Percentiles rank a stretch among this genome's conserved stretches.
These are phyloP conservation scores for Hypoxylon sp. DNA, from an alignment of 2,329 filamentous ascomycete genomes.

Conservation along the genomic window DNA sequence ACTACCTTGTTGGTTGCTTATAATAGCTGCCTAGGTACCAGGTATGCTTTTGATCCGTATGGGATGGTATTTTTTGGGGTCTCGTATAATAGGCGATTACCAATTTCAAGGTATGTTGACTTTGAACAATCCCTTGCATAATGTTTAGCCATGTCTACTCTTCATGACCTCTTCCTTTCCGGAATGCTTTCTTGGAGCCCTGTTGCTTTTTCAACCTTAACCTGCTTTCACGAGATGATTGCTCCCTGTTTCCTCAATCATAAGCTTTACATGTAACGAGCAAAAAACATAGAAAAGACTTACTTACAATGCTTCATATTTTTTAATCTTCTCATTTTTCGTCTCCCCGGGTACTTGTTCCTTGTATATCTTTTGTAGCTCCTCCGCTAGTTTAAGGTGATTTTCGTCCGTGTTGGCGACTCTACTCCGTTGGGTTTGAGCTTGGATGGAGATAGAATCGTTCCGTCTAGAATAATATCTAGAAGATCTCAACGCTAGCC, in stretches of 20 bases:
- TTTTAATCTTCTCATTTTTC: constrained; percentile 56
- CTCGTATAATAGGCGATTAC: no score
- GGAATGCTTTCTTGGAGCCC: constrained; percentile 60
- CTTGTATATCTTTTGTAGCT: constrained; percentile 58
- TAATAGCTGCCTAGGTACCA: no score
- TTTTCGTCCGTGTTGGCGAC: constrained; percentile 63
- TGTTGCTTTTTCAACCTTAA: constrained; percentile 59
- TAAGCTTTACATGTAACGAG: neutral
- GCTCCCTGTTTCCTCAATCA: constrained; percentile 51
- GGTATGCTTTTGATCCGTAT: no score
- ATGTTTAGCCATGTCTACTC: constrained; percentile 34
- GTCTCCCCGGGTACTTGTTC: constrained; percentile 58
- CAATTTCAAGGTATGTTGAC: no score
- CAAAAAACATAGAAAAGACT: neutral
- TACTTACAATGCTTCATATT: constrained; percentile 58
- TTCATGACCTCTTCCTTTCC: constrained; percentile 46
- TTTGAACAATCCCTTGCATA: no score
- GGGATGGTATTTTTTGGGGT: no score
- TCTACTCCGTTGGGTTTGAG: constrained; percentile 62
- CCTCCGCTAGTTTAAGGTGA: constrained; percentile 57
- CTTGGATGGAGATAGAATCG: constrained; percentile 63
- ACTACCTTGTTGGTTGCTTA: no score
- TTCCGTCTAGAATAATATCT: constrained; percentile 62
- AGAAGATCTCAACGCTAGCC: constrained; percentile 57
- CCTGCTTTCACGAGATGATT: constrained; percentile 55